phyloP scores from a whole-genome alignment of 2,329 filamentous ascomycete genomes.

The Cyclaneusma minus region DNA sequence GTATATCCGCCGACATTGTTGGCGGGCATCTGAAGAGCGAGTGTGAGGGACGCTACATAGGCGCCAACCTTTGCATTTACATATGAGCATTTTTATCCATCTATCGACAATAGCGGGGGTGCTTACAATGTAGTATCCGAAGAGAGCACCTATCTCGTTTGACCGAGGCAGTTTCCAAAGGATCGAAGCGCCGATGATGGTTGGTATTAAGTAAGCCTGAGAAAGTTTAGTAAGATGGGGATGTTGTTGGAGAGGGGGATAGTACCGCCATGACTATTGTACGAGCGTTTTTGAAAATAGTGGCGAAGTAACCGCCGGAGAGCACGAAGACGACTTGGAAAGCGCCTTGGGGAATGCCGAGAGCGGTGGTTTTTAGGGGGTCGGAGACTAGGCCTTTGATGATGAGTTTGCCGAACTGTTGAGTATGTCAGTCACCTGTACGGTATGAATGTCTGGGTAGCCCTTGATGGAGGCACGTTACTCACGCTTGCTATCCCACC shows the following conservation, averaged over 20 bases:
- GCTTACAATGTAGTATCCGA: constrained; percentile 37
- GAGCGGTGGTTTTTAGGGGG: constrained; percentile 29
- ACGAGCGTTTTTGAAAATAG: constrained; percentile 30
- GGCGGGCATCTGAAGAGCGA: constrained; percentile 35
- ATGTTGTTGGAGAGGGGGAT: no score
- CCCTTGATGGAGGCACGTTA: background rate
- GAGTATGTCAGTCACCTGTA: background rate
- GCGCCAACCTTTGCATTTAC: constrained; percentile 16
- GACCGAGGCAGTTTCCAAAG: constrained; percentile 31
- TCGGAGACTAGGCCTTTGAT: constrained; percentile 31
- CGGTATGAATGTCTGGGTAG: background rate
- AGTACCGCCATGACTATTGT: constrained; percentile 37
- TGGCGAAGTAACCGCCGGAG: constrained; percentile 33
- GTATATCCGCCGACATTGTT: constrained; percentile 32
- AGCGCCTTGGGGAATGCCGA: constrained; percentile 37
- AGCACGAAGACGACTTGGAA: constrained; percentile 39
- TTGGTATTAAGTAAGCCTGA: constrained; percentile 34
- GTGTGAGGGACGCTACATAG: constrained; percentile 34
- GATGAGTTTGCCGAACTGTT: constrained; percentile 34
- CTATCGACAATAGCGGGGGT: background rate
- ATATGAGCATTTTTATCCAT: background rate
- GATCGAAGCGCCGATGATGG: constrained; percentile 29
- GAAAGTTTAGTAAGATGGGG: no score
- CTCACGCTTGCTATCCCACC: constrained; percentile 32
- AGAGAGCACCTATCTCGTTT: constrained; percentile 29